Percentiles rank a stretch among this genome's conserved stretches.
Evolutionary conservation across 176 grass and related monocot genomes (phyloP).

Genomic region (Oryza glumipatula): DNA sequence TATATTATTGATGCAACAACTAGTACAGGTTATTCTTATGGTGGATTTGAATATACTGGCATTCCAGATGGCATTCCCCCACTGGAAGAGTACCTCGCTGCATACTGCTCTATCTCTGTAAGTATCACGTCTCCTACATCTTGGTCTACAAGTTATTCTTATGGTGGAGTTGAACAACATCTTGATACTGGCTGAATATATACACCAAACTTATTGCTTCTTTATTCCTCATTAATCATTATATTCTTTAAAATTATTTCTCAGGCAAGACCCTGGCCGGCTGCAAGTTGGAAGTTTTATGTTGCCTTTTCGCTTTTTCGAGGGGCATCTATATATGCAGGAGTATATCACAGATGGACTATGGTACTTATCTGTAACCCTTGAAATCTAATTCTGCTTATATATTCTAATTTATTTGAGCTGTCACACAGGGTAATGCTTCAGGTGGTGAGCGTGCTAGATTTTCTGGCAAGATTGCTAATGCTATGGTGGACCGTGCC

Average conservation of each 20-base stretch:
- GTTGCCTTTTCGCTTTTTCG: slow-evolving; percentile 90
- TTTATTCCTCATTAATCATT: background rate
- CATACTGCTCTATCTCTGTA: slow-evolving; percentile 81
- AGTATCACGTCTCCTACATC: slow-evolving; percentile 24
- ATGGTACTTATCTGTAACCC: slow-evolving; percentile 59
- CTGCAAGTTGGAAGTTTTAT: slow-evolving; percentile 88
- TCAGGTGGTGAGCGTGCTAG: slow-evolving; percentile 92
- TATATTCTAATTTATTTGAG: slow-evolving; percentile 51
- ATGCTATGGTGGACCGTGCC: slow-evolving; percentile 69
- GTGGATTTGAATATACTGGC: slow-evolving; percentile 69
- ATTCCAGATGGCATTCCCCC: slow-evolving; percentile 90
- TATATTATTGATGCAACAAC: slow-evolving; percentile 67
- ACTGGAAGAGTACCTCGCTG: slow-evolving; percentile 82
- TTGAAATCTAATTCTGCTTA: slow-evolving; percentile 15
- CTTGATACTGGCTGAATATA: slow-evolving; percentile 12
- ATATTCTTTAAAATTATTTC: slow-evolving; percentile 30
- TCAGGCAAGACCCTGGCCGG: slow-evolving; percentile 85
- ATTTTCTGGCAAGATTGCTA: slow-evolving; percentile 58
- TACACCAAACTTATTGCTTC: background rate
- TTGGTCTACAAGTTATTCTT: background rate
- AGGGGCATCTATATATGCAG: slow-evolving; percentile 86
- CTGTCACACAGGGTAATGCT: slow-evolving; percentile 84
- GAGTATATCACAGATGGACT: slow-evolving; percentile 96
- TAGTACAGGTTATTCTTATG: slow-evolving; percentile 45
- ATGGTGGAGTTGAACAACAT: background rate